Conservation (phyloP, 768 basidiomycete genomes). For the Kondoa subrosea region DNA sequence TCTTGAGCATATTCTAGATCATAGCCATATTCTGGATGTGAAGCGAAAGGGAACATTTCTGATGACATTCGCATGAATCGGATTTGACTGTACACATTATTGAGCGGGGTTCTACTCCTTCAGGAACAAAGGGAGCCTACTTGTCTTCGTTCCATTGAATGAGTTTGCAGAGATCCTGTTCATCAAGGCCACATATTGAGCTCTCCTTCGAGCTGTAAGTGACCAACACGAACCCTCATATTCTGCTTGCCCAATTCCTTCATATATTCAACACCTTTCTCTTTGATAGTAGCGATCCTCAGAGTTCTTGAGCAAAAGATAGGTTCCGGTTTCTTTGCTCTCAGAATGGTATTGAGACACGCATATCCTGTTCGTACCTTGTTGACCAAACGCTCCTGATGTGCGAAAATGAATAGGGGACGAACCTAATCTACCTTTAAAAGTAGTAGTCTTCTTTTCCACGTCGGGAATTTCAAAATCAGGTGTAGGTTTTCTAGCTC, state of each 20-base stretch:
- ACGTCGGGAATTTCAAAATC: conserved; percentile 28
- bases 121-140: conserved; percentile 22
- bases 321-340: conserved; percentile 47
- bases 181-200: neutral
- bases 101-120: conserved; percentile 5
- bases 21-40: conserved; percentile 64
- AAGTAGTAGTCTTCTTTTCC: conserved; percentile 20
- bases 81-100: conserved; percentile 47
- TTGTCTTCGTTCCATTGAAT: conserved; percentile 70
- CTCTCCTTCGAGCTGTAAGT: neutral
- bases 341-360: conserved; percentile 67
- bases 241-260: conserved; percentile 67
- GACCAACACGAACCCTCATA: conserved; percentile 42
- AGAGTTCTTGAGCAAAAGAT: conserved; percentile 49
- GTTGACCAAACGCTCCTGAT: conserved; percentile 6
- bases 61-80: conserved; percentile 77
- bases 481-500: conserved; percentile 17
- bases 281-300: conserved; percentile 58
- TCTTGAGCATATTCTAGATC: conserved; percentile 54
- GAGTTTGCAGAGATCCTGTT: conserved; percentile 16
- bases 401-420: neutral
- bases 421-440: conserved; percentile 17
- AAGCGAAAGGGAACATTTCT: conserved; percentile 84
- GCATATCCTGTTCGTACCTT: conserved; percentile 45
- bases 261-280: conserved; percentile 64